Evolutionary conservation across 2,329 filamentous ascomycete species (phyloP).

Genomic region (Incumbomyces delicatus): DNA sequence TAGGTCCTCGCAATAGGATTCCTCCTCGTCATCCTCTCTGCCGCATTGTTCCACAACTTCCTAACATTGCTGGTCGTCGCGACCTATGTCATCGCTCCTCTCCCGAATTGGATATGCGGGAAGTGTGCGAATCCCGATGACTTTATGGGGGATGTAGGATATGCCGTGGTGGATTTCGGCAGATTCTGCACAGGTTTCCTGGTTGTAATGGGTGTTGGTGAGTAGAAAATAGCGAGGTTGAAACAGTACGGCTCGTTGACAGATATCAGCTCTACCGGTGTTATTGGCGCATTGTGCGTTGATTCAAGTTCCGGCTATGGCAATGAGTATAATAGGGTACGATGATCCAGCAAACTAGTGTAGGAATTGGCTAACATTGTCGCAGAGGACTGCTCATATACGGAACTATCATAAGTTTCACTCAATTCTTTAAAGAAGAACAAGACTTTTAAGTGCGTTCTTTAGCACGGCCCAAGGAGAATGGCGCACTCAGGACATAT

Average conservation of each 20-base stretch:
- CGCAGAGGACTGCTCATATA: conserved; percentile 73
- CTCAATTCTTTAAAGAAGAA: conserved; percentile 96
- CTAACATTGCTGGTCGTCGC: conserved; percentile 90
- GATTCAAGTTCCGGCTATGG: conserved; percentile 75
- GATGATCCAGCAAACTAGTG: neutral
- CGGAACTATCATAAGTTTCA: conserved; percentile 94
- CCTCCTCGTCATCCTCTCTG: conserved; percentile 95
- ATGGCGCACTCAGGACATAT: too few species aligned
- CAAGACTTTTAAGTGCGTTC: conserved; percentile 63
- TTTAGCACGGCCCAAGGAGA: too few species aligned
- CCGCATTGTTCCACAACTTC: conserved; percentile 89
- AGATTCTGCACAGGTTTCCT: conserved; percentile 91
- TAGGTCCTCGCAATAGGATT: conserved; percentile 93
- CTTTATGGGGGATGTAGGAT: conserved; percentile 78
- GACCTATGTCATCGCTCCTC: conserved; percentile 84
- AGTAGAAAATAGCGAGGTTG: conserved; percentile 29
- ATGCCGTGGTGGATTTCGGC: conserved; percentile 81
- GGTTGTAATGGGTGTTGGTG: conserved; percentile 95
- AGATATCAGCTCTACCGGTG: conserved; percentile 62
- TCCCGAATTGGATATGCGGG: conserved; percentile 93
- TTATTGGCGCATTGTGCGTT: conserved; percentile 78
- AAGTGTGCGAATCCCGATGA: conserved; percentile 88
- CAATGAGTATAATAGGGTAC: conserved; percentile 79
- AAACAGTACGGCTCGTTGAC: conserved; percentile 5
- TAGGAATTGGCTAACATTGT: neutral